phyloP scores from a whole-genome alignment of 192 early-diverging fungal species.

The Entomortierella chlamydospora region DNA sequence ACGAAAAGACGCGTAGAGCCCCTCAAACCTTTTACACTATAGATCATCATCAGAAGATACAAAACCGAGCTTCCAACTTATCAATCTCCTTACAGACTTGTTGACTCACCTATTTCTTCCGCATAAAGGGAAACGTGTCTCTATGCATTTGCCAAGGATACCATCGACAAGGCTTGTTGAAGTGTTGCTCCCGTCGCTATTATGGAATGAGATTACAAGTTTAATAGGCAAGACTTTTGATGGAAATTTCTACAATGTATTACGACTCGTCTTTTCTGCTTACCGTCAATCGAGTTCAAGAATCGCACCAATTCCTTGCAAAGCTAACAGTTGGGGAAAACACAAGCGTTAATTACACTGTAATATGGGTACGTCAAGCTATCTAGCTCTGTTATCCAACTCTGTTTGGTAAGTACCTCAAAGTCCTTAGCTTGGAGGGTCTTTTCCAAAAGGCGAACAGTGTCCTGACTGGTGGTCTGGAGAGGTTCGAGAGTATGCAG shows the following conservation, averaged over 20 bases:
- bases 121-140: not conserved
- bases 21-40: conserved; percentile 57
- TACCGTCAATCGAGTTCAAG: conserved; percentile 82
- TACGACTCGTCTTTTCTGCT: conserved; percentile 1
- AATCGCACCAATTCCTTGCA: conserved; percentile 85
- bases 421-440: conserved; percentile 81
- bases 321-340: conserved; percentile 50
- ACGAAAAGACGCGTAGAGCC: not conserved
- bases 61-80: too few relatives aligned
- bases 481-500: conserved; percentile 90
- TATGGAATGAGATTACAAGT: not conserved
- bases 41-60: conserved; percentile 33
- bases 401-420: too few relatives aligned
- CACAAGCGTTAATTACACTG: too few relatives aligned
- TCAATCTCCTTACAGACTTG: not conserved
- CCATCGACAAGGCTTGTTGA: conserved; percentile 56
- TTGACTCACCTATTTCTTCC: not conserved
- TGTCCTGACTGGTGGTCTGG: conserved; percentile 57
- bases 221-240: too few relatives aligned
- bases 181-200: conserved; percentile 60
- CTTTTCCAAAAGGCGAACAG: conserved; percentile 76
- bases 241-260: too few relatives aligned
- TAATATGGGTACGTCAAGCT: too few relatives aligned
- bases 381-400: too few relatives aligned
- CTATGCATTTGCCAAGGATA: conserved; percentile 20